These are phyloP conservation scores for Trichoderma semiorbis DNA, from an alignment of 2,329 filamentous ascomycete species.

Conservation along the genomic window DNA sequence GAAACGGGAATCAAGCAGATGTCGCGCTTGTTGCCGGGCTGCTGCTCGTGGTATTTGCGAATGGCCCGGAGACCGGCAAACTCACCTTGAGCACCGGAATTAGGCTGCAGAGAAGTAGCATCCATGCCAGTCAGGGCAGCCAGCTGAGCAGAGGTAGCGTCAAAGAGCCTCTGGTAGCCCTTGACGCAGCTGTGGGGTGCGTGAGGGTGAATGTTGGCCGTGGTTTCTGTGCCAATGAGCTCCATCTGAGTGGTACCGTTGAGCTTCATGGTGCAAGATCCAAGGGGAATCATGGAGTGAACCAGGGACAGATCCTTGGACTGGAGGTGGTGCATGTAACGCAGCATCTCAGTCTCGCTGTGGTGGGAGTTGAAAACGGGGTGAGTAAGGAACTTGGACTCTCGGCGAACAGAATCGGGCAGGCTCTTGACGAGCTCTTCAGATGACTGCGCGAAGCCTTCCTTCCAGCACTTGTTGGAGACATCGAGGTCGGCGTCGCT, in stretches of 20 bases:
- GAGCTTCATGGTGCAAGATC: constrained; percentile 98
- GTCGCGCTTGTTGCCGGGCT: constrained; percentile 69
- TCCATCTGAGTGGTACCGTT: constrained; percentile 94
- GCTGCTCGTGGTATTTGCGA: constrained; percentile 73
- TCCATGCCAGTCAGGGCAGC: constrained; percentile 85
- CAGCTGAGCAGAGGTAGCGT: constrained; percentile 71
- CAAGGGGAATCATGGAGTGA: constrained; percentile 96
- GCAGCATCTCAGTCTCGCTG: constrained; percentile 88
- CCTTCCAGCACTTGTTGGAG: constrained; percentile 41
- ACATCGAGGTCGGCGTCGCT: constrained; percentile 24
- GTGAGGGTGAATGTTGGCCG: constrained; percentile 79
- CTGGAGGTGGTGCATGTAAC: constrained; percentile 89
- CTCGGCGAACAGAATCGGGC: constrained; percentile 62
- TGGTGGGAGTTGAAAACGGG: constrained; percentile 94
- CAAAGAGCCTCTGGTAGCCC: constrained; percentile 69
- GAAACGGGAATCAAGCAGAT: constrained; percentile 94
- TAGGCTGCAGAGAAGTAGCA: constrained; percentile 85
- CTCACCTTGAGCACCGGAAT: constrained; percentile 93
- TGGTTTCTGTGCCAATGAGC: constrained; percentile 72
- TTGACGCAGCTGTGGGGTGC: constrained; percentile 59
- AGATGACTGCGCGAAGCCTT: constrained; percentile 32
- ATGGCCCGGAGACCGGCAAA: constrained; percentile 89
- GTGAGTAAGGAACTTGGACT: constrained; percentile 76
- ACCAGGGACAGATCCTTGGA: constrained; percentile 92
- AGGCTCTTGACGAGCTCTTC: constrained; percentile 42